Evolutionary conservation across 768 basidiomycete genomes (phyloP), one percentile per base, ranked within the genome.

Genomic region (Sarcodon sp.): DNA sequence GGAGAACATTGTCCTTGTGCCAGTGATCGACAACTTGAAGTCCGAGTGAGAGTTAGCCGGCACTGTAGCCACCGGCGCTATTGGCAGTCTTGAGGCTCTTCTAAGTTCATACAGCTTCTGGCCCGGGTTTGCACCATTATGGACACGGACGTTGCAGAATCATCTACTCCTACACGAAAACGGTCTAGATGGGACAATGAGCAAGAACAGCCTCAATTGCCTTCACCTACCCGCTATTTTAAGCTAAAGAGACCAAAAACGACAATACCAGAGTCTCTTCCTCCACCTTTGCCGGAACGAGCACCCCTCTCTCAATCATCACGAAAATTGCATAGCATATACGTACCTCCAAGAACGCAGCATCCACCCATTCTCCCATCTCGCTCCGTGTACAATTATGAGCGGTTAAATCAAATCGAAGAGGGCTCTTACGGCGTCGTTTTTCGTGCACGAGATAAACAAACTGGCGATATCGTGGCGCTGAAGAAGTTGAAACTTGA

Each of bases 381-480:
- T 21, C 84, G 94, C 18, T 93, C 91, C 4, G 94, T 97, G 1
- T 94, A 91, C 65, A 80, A 76, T 55, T 97, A 97, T 61, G 93
- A 97, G 56, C 72, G 87, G 37, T 71, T 99, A 47, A 99, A 99
- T 63, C 89, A 96, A 57, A 99, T 99, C 57, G 96, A 98, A 65
- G 96, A 99, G 66, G 96, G 96, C 4, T 91, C 89, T 0, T 99
- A 99, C 55, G 96, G 96, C 13, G 81, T 98, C 35, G 96, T 99
- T 12, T 98, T 90, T 53, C 81, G 96, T n/a, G 96, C 96, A 16
- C 73, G 79, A 55, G 94, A 97, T 67, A 94, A 89, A 62, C 77
- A 89, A 59, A 91, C 92, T 0, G 90, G 91, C 5, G 92, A 92
- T 53, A 88, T 98, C 18, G 96, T 98, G 27, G 96, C 96, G 11